These are phyloP conservation scores for Phytophthora rubi DNA, from an alignment of 352 stramenopile species.

Conservation along the genomic window DNA sequence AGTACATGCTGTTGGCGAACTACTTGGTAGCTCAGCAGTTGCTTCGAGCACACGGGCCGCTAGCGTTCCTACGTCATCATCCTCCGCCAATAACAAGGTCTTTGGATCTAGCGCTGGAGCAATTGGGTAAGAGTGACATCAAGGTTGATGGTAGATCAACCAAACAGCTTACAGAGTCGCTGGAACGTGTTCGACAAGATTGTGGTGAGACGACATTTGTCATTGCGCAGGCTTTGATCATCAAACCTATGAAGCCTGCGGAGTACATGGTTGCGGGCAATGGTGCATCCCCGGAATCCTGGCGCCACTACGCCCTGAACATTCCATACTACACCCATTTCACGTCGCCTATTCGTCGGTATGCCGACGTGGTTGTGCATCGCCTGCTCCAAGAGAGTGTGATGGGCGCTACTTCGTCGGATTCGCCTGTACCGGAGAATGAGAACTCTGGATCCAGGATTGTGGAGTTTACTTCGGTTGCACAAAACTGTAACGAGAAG, in stretches of 20 bases:
- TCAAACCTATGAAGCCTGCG: slow-evolving; percentile 94
- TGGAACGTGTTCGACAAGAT: slow-evolving; percentile 77
- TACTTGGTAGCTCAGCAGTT: slow-evolving; percentile 97
- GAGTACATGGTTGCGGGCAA: slow-evolving; percentile 93
- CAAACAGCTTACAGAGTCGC: slow-evolving; percentile 83
- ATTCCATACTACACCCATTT: slow-evolving; percentile 99
- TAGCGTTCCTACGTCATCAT: slow-evolving; percentile 93
- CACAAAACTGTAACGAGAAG: slow-evolving; percentile 88
- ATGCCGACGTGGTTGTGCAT: slow-evolving; percentile 88
- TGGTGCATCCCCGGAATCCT: slow-evolving; percentile 67
- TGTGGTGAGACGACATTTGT: slow-evolving; percentile 84
- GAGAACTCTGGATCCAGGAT: slow-evolving; percentile 39
- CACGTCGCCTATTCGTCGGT: slow-evolving; percentile 96
- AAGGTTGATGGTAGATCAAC: slow-evolving; percentile 85
- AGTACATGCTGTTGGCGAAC: slow-evolving; percentile 99
- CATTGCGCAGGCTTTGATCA: slow-evolving; percentile 93
- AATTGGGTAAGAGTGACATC: slow-evolving; percentile 64
- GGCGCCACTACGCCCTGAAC: slow-evolving; percentile 96
- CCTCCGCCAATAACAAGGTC: slow-evolving; percentile 65
- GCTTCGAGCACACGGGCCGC: slow-evolving; percentile 84
- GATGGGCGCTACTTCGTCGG: slow-evolving; percentile 8
- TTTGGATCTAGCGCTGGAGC: slow-evolving; percentile 52
- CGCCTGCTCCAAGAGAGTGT: slow-evolving; percentile 69
- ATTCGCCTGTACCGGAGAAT: slow-evolving; percentile 1
- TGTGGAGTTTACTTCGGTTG: slow-evolving; percentile 50